Conservation (phyloP, 139 green algal species). For the Pseudopediastrum boryanum region DNA sequence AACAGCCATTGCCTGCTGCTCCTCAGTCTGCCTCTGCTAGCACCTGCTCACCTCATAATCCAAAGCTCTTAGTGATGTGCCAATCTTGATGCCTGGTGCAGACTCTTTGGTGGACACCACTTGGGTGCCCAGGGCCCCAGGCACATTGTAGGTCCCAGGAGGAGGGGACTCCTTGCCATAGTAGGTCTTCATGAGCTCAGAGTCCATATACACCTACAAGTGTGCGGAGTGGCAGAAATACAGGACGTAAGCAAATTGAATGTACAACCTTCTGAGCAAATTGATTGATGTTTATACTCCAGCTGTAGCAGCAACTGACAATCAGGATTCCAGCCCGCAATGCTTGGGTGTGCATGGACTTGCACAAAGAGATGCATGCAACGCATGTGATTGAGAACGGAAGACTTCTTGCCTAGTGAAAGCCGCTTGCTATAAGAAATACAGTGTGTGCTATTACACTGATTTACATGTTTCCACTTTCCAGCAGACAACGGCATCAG, state of each 20-base stretch:
- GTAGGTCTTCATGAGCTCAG: constrained; percentile 67
- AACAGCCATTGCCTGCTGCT: too few species aligned
- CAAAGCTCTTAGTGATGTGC: constrained; percentile 26
- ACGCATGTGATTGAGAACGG: not conserved
- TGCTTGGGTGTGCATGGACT: too few species aligned
- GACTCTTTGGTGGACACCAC: constrained; percentile 24
- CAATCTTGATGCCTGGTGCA: constrained; percentile 36
- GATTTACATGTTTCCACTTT: not conserved
- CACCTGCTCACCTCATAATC: constrained; percentile 19
- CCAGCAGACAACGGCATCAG: not conserved
- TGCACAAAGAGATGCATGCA: too few species aligned
- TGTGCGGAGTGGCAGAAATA: not conserved
- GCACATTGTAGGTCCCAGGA: constrained; percentile 54
- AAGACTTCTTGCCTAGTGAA: not conserved
- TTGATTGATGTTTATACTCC: too few species aligned
- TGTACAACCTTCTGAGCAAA: too few species aligned
- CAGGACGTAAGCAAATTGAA: too few species aligned
- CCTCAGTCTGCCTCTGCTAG: too few species aligned
- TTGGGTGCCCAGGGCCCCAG: constrained; percentile 50
- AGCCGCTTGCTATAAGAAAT: not conserved
- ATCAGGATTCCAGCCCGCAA: too few species aligned
- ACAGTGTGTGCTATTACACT: not conserved
- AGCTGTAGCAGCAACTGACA: too few species aligned
- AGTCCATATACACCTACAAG: constrained; percentile 59
- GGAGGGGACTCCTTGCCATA: constrained; percentile 54